Conservation (phyloP, 352 stramenopile genomes). For the Pythium utonaiense region DNA sequence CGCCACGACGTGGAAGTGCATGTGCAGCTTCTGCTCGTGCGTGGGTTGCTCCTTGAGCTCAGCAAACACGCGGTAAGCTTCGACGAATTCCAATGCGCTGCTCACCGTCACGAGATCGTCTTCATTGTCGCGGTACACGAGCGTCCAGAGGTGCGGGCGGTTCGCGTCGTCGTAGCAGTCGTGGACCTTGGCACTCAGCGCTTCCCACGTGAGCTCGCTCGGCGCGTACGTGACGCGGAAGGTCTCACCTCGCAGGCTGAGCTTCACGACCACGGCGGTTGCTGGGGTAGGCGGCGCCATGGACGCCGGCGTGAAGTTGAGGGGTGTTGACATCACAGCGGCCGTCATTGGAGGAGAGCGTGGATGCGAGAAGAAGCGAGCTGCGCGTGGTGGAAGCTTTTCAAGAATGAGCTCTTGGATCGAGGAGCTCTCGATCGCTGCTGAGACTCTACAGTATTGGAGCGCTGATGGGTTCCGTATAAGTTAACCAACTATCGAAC, state of each 20-base stretch:
- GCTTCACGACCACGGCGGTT: slow-evolving; percentile 40
- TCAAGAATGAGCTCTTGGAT: slow-evolving; percentile 10
- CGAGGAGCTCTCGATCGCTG: not conserved
- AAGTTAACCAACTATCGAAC: slow-evolving; percentile 6
- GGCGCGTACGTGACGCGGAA: slow-evolving; percentile 36
- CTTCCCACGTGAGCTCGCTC: slow-evolving; percentile 39
- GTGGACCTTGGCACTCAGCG: slow-evolving; percentile 36
- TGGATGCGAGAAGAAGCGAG: not conserved
- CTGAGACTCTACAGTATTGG: not conserved
- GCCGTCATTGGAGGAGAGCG: slow-evolving; percentile 1
- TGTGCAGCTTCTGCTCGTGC: slow-evolving; percentile 5
- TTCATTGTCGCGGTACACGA: slow-evolving; percentile 74
- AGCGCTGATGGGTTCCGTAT: not conserved
- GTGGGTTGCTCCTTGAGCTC: slow-evolving; percentile 26
- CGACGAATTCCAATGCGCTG: slow-evolving; percentile 45
- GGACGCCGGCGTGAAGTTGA: not conserved
- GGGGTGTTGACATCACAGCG: not conserved
- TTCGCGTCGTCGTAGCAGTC: slow-evolving; percentile 33
- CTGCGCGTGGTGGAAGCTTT: not conserved
- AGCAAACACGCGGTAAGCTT: slow-evolving; percentile 52
- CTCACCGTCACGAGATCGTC: slow-evolving; percentile 60
- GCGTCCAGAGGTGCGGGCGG: slow-evolving; percentile 31
- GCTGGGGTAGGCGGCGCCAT: not conserved
- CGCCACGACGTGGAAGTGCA: slow-evolving; percentile 62
- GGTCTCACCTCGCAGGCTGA: slow-evolving; percentile 48